These are phyloP conservation scores for Colletotrichum lini DNA, from an alignment of 2,329 filamentous ascomycete genomes.

Conservation along the genomic window DNA sequence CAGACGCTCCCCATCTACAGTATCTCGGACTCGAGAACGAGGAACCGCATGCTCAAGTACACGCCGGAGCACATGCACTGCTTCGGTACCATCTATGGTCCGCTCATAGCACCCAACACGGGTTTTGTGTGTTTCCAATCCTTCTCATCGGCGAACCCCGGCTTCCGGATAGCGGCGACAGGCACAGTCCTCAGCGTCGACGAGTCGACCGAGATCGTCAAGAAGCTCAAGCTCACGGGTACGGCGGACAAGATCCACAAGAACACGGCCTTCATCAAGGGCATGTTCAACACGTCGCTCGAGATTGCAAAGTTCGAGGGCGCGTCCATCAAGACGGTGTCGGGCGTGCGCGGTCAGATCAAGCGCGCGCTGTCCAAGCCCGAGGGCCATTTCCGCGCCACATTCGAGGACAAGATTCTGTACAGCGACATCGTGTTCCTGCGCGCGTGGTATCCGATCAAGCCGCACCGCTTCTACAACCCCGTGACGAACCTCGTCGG, in stretches of 20 bases:
- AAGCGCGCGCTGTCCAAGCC: conserved; percentile 94
- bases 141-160: conserved; percentile 85
- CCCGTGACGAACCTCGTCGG: conserved; percentile 93
- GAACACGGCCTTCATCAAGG: conserved; percentile 98
- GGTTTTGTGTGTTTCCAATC: conserved; percentile 96
- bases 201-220: conserved; percentile 96
- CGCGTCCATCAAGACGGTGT: conserved; percentile 94
- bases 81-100: conserved; percentile 95
- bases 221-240: conserved; percentile 98
- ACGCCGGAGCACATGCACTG: conserved; percentile 99
- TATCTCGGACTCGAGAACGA: conserved; percentile 91
- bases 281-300: conserved; percentile 95
- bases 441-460: conserved; percentile 96
- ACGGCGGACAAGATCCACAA: conserved; percentile 98
- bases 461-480: conserved; percentile 97
- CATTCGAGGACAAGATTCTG: conserved; percentile 98
- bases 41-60: conserved; percentile 99
- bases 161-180: conserved; percentile 94
- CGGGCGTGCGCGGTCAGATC: conserved; percentile 95
- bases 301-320: conserved; percentile 99
- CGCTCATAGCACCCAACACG: conserved; percentile 94
- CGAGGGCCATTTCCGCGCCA: conserved; percentile 95
- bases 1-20: conserved; percentile 94
- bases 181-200: conserved; percentile 95
- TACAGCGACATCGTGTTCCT: conserved; percentile 98